Conservation (phyloP, 176 grass and related monocot species). For the Poa pratensis region DNA sequence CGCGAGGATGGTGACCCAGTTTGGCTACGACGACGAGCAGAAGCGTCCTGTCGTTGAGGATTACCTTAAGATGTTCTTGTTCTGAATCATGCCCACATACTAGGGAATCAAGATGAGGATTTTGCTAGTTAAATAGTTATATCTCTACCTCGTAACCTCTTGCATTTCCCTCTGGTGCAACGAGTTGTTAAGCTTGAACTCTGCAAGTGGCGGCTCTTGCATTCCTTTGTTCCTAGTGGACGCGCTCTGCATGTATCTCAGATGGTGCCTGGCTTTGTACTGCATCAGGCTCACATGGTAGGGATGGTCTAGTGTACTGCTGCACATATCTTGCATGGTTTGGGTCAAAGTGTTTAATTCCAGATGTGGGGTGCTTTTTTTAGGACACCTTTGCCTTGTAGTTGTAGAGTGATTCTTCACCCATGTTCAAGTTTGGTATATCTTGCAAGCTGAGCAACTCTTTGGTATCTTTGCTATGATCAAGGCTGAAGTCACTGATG, state of each 20-base stretch:
- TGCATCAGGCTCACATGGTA: conserved; percentile 59
- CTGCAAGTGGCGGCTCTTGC: conserved; percentile 48
- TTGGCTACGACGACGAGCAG: conserved; percentile 41
- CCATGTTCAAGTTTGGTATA: conserved; percentile 57
- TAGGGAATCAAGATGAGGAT: neutral
- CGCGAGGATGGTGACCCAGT: conserved; percentile 62
- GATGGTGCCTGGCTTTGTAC: conserved; percentile 62
- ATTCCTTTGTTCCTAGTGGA: conserved; percentile 26
- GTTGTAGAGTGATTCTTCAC: conserved; percentile 47
- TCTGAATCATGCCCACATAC: neutral
- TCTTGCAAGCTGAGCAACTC: conserved; percentile 63
- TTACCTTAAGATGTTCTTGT: conserved; percentile 37
- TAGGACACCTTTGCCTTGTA: conserved; percentile 64
- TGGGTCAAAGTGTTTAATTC: conserved; percentile 26
- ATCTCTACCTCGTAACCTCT: conserved; percentile 41
- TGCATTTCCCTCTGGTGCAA: conserved; percentile 57
- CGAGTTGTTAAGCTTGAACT: conserved; percentile 56
- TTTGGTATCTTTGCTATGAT: conserved; percentile 36
- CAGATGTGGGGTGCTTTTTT: conserved; percentile 41
- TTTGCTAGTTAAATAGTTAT: neutral
- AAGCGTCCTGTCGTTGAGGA: conserved; percentile 54
- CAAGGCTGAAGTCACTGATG: neutral
- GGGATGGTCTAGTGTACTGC: conserved; percentile 59
- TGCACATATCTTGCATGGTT: conserved; percentile 40
- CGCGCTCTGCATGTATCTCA: conserved; percentile 37